phyloP scores from a whole-genome alignment of 139 green algal species.

The Nannochloris sp. region DNA sequence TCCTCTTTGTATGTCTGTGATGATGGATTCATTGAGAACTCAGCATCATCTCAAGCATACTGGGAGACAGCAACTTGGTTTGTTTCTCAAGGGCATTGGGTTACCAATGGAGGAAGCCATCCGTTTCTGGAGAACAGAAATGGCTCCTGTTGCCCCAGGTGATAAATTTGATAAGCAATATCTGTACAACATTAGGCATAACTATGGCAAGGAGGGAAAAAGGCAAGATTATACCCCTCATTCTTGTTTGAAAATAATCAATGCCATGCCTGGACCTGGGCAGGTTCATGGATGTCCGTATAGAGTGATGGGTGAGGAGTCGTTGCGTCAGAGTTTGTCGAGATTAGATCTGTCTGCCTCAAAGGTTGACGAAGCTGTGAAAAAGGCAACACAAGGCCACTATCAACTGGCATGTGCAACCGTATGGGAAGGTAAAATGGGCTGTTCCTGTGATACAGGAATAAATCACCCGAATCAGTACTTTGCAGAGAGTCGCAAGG shows the following conservation, averaged over 20 bases:
- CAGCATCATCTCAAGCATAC: constrained; percentile 83
- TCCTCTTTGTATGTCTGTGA: constrained; percentile 75
- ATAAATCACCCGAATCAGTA: constrained; percentile 92
- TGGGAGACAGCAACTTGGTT: constrained; percentile 80
- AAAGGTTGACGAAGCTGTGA: constrained; percentile 55
- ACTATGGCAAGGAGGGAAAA: constrained; percentile 96
- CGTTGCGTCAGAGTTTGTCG: constrained; percentile 46
- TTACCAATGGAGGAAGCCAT: constrained; percentile 85
- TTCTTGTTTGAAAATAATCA: constrained; percentile 79
- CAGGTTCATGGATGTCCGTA: constrained; percentile 87
- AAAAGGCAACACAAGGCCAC: constrained; percentile 65
- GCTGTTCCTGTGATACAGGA: constrained; percentile 59
- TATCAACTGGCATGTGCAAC: constrained; percentile 87
- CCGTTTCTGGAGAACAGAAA: constrained; percentile 83
- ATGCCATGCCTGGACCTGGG: constrained; percentile 50
- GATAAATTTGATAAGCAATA: constrained; percentile 98
- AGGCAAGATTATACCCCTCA: constrained; percentile 83
- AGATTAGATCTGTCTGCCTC: constrained; percentile 26
- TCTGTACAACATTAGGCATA: constrained; percentile 92
- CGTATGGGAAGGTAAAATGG: constrained; percentile 75
- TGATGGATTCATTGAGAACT: constrained; percentile 39
- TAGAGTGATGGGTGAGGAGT: constrained; percentile 52
- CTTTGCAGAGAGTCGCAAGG: constrained; percentile 53
- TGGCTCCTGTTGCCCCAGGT: constrained; percentile 32
- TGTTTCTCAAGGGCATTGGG: constrained; percentile 95